Evolutionary conservation across 306 rosid species (phyloP).

Genomic region (Prinsepia uniflora): DNA sequence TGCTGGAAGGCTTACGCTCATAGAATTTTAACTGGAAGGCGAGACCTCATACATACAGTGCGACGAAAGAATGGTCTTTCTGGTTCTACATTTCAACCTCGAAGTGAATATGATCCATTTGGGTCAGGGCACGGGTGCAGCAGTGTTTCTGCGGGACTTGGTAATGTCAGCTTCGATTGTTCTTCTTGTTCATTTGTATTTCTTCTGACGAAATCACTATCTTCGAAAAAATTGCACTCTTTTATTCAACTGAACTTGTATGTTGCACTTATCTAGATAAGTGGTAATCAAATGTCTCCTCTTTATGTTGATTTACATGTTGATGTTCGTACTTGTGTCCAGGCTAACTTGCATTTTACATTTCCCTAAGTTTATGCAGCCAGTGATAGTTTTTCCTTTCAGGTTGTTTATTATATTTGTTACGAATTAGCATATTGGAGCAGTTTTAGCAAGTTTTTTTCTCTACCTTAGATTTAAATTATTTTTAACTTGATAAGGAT

Average conservation of each 20-base stretch:
- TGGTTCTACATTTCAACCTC: constrained; percentile 57
- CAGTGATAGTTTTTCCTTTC: not conserved
- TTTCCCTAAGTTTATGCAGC: not conserved
- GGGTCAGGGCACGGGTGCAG: constrained; percentile 97
- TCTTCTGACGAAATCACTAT: not conserved
- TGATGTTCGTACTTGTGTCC: not conserved
- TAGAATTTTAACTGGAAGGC: constrained; percentile 89
- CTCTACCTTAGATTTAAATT: not conserved
- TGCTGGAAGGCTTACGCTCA: constrained; percentile 74
- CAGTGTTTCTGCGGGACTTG: constrained; percentile 95
- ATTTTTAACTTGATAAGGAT: not conserved
- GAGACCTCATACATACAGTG: constrained; percentile 59
- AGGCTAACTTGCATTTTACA: not conserved
- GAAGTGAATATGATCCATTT: constrained; percentile 88
- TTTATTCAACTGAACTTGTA: not conserved
- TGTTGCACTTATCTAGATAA: not conserved
- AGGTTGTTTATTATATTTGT: constrained; percentile 4
- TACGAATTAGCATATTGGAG: not conserved
- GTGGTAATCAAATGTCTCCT: not conserved
- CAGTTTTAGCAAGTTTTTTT: not conserved
- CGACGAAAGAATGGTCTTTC: constrained; percentile 70
- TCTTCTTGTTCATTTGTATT: not conserved
- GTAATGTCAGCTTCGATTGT: constrained; percentile 37
- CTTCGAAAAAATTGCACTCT: not conserved
- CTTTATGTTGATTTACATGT: not conserved